These are phyloP conservation scores for Onygenales sp. DNA, from an alignment of 2,329 filamentous ascomycete genomes.

Conservation along the genomic window DNA sequence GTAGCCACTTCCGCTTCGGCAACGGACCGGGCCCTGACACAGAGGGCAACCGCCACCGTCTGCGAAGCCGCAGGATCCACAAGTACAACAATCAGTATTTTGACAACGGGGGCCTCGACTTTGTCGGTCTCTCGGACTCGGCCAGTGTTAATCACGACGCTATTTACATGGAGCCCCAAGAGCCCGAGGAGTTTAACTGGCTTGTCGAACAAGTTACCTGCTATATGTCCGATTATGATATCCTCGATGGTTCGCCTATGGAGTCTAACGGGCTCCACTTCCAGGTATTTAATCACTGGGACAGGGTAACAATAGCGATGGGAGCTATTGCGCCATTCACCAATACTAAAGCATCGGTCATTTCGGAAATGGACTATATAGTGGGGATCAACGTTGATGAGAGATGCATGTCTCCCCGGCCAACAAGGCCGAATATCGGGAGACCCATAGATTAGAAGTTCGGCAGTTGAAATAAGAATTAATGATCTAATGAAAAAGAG, in stretches of 20 bases:
- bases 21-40: background rate
- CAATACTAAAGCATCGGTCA: background rate
- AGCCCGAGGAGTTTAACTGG: background rate
- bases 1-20: background rate
- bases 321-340: background rate
- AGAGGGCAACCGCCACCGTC: background rate
- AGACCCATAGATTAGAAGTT: no score
- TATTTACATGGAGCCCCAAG: background rate
- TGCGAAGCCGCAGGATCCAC: background rate
- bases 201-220: background rate
- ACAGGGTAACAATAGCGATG: background rate
- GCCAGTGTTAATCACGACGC: background rate
- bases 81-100: slow-evolving; percentile 3
- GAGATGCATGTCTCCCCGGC: no score
- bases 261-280: background rate
- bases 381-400: background rate
- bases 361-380: background rate
- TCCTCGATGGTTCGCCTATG: background rate
- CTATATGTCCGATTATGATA: background rate
- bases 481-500: no score
- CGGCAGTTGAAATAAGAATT: no score
- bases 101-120: background rate
- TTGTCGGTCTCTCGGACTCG: background rate
- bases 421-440: no score
- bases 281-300: background rate